Base-by-base conservation (phyloP, 148 eudicot genomes). In the Chenopodium formosanum region DNA sequence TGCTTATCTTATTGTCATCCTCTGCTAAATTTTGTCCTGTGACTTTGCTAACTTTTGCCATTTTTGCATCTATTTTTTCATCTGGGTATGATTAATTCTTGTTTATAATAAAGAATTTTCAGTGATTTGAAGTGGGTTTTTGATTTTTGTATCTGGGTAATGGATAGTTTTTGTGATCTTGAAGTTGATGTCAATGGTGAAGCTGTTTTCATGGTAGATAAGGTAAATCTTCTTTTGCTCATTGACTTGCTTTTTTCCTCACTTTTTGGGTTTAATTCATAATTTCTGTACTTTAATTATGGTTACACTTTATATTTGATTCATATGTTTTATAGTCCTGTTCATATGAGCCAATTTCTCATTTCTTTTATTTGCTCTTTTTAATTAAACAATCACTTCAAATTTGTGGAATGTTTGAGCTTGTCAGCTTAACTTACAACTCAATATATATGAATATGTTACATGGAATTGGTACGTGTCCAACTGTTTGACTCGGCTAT, bases 111-210 rank as follows among this genome's bases (percentile, higher is more conserved):
- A 74, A 83, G 68, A 46, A 50, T 56, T 63, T 80, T 82, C 85
- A 40, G 73, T 62, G 46, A 70, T 86, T 84, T 84, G 79, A 78
- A 78, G 86, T 78, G 74, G 83, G 82, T 75, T 82, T 82, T 76
- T 19, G 75, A 60, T 68, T 82, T 80, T 19, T 75, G 48, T 74
- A n/a, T 77, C 60, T 81, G 63, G 81, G 79, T 58, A 23, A 90
- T 91, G 92, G 90, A 77, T 79, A 81, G 60, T 11, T 85, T 74
- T 76, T 88, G 89, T 88, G 87, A 83, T 88, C 91, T 94, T 86
- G 86, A 94, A 90, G 94, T 94, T 74, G 92, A 94, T 89, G 92
- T 94, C 66, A 94, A 94, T 89, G 97, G 95, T 23, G 95, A 92
- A 91, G 92, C 87, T 79, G 65, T 87, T 83, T 92, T 92, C 91